Evolutionary conservation across 371 early-diverging fungal species (phyloP).

Genomic region (Mortierella sp.): DNA sequence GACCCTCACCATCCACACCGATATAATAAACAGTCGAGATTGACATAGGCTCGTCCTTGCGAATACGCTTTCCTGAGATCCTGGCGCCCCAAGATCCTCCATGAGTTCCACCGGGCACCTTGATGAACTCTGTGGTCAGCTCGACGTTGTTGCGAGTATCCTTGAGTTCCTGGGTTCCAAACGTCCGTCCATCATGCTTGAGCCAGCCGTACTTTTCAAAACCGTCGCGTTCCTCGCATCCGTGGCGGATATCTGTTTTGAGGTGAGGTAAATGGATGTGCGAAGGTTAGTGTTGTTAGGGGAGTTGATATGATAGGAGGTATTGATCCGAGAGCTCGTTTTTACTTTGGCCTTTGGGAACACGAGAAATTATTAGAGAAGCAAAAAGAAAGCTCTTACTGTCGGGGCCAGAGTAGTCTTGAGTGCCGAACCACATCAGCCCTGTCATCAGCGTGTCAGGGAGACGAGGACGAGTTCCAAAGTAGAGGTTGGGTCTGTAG

Average conservation of each 20-base stretch:
- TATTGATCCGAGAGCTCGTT: constrained; percentile 4
- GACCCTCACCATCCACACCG: constrained; percentile 78
- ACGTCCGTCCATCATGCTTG: constrained; percentile 89
- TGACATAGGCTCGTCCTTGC: constrained; percentile 57
- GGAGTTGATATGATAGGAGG: not conserved
- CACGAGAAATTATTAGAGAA: not conserved
- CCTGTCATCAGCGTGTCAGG: constrained; percentile 89
- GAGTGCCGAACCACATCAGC: constrained; percentile 91
- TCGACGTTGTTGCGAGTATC: constrained; percentile 81
- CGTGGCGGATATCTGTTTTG: constrained; percentile 80
- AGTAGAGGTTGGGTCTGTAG: constrained; percentile 95
- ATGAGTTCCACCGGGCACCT: constrained; percentile 73
- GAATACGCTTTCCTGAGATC: constrained; percentile 78
- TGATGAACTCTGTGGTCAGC: constrained; percentile 88
- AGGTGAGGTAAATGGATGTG: not conserved
- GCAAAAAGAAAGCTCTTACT: constrained; percentile 62
- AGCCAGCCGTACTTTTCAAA: constrained; percentile 89
- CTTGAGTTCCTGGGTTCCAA: constrained; percentile 83
- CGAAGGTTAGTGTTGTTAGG: not conserved
- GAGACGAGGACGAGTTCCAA: constrained; percentile 89
- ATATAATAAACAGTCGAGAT: constrained; percentile 74
- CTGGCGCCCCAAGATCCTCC: constrained; percentile 92
- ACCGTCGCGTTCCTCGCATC: constrained; percentile 90
- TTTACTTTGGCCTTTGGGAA: constrained; percentile 17
- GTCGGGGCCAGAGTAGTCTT: constrained; percentile 67